Evolutionary conservation across 2,329 filamentous ascomycete species (phyloP).

Genomic region (Aspergillus novoparasiticus): DNA sequence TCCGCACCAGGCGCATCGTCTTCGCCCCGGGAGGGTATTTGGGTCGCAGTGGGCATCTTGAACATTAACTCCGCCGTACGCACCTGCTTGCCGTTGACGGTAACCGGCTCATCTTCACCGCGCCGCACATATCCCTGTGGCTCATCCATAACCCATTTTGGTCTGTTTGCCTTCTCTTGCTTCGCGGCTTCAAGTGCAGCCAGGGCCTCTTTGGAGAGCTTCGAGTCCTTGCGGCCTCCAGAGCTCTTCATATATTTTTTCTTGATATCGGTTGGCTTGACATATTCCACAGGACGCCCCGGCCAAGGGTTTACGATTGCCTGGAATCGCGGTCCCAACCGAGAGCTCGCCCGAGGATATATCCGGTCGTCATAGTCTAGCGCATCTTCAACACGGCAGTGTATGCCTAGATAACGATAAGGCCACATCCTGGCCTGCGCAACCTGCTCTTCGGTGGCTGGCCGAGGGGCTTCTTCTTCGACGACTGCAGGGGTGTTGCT

Average conservation of each 20-base stretch:
- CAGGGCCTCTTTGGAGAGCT: slow-evolving; percentile 76
- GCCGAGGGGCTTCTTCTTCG: slow-evolving; percentile 57
- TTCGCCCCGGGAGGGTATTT: slow-evolving; percentile 49
- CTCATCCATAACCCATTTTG: slow-evolving; percentile 92
- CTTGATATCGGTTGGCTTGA: slow-evolving; percentile 84
- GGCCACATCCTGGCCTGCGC: slow-evolving; percentile 95
- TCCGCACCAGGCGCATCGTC: slow-evolving; percentile 42
- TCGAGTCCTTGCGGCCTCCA: slow-evolving; percentile 72
- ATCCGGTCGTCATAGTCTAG: slow-evolving; percentile 97
- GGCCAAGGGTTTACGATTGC: slow-evolving; percentile 84
- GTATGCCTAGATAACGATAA: slow-evolving; percentile 91
- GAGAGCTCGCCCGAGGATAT: slow-evolving; percentile 91
- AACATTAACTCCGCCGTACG: slow-evolving; percentile 78
- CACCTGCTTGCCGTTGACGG: slow-evolving; percentile 66
- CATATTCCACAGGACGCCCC: slow-evolving; percentile 82
- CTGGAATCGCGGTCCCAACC: slow-evolving; percentile 88
- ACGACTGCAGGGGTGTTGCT: slow-evolving; percentile 65
- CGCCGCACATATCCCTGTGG: slow-evolving; percentile 82
- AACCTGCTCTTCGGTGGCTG: slow-evolving; percentile 80
- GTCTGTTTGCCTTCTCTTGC: slow-evolving; percentile 74
- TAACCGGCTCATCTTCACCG: slow-evolving; percentile 72
- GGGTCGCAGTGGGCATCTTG: slow-evolving; percentile 66
- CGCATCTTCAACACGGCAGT: slow-evolving; percentile 92
- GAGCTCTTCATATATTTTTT: slow-evolving; percentile 68
- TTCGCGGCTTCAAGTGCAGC: slow-evolving; percentile 82